Evolutionary conservation across 352 stramenopile species (phyloP).

Genomic region (Phytophthora vignae): DNA sequence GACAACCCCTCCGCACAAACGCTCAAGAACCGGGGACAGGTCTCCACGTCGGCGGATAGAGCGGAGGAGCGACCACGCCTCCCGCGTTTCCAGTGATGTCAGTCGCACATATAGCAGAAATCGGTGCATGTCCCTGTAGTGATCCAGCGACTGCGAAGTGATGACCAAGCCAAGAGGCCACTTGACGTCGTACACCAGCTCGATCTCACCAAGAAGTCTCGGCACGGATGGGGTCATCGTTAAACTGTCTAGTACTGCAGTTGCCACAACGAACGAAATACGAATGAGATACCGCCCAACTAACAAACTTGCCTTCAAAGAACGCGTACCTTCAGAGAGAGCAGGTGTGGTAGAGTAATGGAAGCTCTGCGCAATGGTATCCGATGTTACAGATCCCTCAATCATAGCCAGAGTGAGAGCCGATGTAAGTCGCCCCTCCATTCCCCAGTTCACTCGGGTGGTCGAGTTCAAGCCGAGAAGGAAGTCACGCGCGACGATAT

Average conservation of each 20-base stretch:
- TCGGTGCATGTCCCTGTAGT: conserved; percentile 53
- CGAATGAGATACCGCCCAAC: background rate
- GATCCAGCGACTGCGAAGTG: conserved; percentile 38
- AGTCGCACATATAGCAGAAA: conserved; percentile 57
- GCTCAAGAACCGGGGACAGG: conserved; percentile 26
- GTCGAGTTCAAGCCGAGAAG: conserved; percentile 50
- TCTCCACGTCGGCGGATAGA: conserved; percentile 27
- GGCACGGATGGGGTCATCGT: conserved; percentile 41
- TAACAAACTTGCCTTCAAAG: background rate
- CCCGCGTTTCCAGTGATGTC: conserved; percentile 52
- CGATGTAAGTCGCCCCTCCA: conserved; percentile 55
- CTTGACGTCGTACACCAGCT: conserved; percentile 53
- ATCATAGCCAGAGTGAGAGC: conserved; percentile 68
- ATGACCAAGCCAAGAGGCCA: conserved; percentile 64
- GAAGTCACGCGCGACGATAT: conserved; percentile 75
- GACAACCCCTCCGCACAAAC: conserved; percentile 38
- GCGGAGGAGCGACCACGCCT: conserved; percentile 48
- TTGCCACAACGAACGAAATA: background rate
- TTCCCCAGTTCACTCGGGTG: conserved; percentile 53
- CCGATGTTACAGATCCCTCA: conserved; percentile 43
- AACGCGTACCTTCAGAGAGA: conserved; percentile 51
- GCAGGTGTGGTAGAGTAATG: conserved; percentile 49
- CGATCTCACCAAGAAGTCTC: conserved; percentile 50
- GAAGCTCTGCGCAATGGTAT: conserved; percentile 47
- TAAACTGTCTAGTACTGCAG: conserved; percentile 47